These are phyloP conservation scores for Lecanicillium sp. DNA, from an alignment of 2,329 filamentous ascomycete genomes.

Conservation along the genomic window DNA sequence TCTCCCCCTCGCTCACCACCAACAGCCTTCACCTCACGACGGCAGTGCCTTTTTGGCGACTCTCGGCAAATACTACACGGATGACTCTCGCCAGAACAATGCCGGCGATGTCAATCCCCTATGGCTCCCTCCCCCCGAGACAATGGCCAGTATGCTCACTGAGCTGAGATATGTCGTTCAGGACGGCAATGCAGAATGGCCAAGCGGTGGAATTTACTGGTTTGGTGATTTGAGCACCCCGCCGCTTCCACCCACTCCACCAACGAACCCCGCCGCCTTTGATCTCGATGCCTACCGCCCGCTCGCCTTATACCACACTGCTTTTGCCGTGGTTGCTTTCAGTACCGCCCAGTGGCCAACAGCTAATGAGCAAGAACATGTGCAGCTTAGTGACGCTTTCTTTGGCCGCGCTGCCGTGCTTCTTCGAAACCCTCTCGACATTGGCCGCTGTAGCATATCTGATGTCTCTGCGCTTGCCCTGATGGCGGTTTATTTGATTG, in stretches of 20 bases:
- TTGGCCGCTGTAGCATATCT: slow-evolving; percentile 28
- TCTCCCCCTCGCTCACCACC: slow-evolving; percentile 19
- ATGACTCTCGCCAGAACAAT: slow-evolving; percentile 34
- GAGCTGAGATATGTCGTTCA: slow-evolving; percentile 37
- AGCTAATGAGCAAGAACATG: slow-evolving; percentile 20
- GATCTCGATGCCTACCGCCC: slow-evolving; percentile 24
- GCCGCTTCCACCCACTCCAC: slow-evolving; percentile 17
- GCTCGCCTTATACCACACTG: slow-evolving; percentile 37
- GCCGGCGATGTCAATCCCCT: slow-evolving; percentile 30
- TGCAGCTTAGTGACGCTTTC: slow-evolving; percentile 32
- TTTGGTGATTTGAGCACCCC: slow-evolving; percentile 33
- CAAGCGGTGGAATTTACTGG: slow-evolving; percentile 40
- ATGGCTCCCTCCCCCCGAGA: slow-evolving; percentile 26
- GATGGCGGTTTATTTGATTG: slow-evolving; percentile 41
- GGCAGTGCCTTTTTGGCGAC: slow-evolving; percentile 29
- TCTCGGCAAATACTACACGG: slow-evolving; percentile 38
- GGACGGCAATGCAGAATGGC: slow-evolving; percentile 32
- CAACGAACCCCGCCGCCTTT: slow-evolving; percentile 13
- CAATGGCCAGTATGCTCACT: slow-evolving; percentile 30
- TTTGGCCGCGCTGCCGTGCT: slow-evolving; percentile 35
- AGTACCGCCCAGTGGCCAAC: slow-evolving; percentile 22
- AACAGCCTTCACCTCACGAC: slow-evolving; percentile 10
- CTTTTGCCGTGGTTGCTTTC: slow-evolving; percentile 32
- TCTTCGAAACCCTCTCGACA: slow-evolving; percentile 39
- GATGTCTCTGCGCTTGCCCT: slow-evolving; percentile 37